phyloP scores from a whole-genome alignment of 257 asterid species.

The Solanum chaucha region DNA sequence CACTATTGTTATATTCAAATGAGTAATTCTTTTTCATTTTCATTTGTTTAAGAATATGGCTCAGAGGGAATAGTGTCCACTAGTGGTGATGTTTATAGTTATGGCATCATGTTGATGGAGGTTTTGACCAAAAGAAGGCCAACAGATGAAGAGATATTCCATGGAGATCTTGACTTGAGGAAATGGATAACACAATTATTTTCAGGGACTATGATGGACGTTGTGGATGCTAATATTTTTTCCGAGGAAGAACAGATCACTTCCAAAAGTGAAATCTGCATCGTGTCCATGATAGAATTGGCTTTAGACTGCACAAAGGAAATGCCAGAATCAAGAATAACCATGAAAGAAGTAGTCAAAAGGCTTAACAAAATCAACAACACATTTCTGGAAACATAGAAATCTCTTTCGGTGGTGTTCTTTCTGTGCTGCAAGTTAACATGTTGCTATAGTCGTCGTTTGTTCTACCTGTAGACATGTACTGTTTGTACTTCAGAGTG shows the following conservation, averaged over 20 bases:
- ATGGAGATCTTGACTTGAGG: slow-evolving; percentile 6
- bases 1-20: background rate
- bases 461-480: background rate
- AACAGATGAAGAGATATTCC: slow-evolving; percentile 5
- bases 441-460: background rate
- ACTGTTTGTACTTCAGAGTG: background rate
- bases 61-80: slow-evolving; percentile 19
- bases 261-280: background rate
- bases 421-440: background rate
- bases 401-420: background rate
- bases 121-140: slow-evolving; percentile 18
- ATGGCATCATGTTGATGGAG: slow-evolving; percentile 20
- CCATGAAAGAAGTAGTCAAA: background rate
- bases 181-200: slow-evolving; percentile 12
- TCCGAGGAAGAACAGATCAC: background rate
- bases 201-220: background rate
- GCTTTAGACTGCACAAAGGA: background rate
- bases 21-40: background rate
- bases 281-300: background rate
- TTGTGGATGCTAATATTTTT: background rate
- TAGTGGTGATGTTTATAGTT: slow-evolving; percentile 20
- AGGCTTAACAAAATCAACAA: background rate
- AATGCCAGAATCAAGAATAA: background rate
- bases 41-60: slow-evolving; percentile 12
- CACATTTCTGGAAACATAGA: background rate